Conservation (phyloP, 352 stramenopile species). For the Globisporangium acanthophoron region DNA sequence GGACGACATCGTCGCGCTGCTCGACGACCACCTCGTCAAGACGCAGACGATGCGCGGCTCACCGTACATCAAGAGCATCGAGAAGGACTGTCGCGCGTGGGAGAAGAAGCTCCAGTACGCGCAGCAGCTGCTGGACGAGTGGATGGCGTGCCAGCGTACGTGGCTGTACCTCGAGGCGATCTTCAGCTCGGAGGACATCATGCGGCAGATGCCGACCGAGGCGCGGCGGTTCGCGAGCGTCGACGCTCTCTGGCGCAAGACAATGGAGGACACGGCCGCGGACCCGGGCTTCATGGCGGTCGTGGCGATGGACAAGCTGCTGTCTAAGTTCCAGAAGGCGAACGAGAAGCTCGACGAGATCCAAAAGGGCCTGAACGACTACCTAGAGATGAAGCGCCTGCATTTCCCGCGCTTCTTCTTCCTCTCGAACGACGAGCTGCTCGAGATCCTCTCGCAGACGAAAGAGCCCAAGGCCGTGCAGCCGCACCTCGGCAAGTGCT, state of each 20-base stretch:
- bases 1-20: slow-evolving; percentile 89
- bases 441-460: slow-evolving; percentile 92
- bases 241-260: slow-evolving; percentile 89
- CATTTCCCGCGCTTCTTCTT: slow-evolving; percentile 95
- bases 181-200: slow-evolving; percentile 94
- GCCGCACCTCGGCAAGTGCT: slow-evolving; percentile 87
- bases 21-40: slow-evolving; percentile 94
- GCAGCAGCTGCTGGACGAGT: slow-evolving; percentile 92
- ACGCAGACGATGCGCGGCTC: slow-evolving; percentile 94
- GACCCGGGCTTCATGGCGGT: slow-evolving; percentile 89
- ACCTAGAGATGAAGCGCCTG: slow-evolving; percentile 91
- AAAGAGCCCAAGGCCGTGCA: slow-evolving; percentile 92
- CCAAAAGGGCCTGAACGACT: slow-evolving; percentile 92
- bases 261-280: slow-evolving; percentile 86
- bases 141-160: slow-evolving; percentile 91
- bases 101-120: slow-evolving; percentile 88
- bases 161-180: slow-evolving; percentile 96
- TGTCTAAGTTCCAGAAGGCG: slow-evolving; percentile 90
- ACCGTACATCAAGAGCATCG: slow-evolving; percentile 93
- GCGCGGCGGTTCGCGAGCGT: slow-evolving; percentile 85
- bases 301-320: slow-evolving; percentile 84
- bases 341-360: slow-evolving; percentile 95
- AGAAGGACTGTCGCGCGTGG: slow-evolving; percentile 88
- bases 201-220: slow-evolving; percentile 93
- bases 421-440: slow-evolving; percentile 91